Evolutionary conservation across 805 yeast genomes (phyloP).

Genomic region (Candida endomychidarum): DNA sequence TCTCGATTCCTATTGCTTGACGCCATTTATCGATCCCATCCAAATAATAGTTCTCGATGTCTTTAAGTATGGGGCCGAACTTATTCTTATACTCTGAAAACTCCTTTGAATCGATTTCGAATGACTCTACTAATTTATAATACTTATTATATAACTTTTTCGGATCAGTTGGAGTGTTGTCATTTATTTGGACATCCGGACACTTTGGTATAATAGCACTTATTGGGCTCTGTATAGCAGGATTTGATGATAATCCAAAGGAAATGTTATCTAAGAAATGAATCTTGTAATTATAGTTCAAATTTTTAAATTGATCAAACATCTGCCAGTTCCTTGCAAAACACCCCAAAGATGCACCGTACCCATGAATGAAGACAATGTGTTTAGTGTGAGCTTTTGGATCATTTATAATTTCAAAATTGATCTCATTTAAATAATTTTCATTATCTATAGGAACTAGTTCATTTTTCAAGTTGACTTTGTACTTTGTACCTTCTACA

Average conservation of each 20-base stretch:
- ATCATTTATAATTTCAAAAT: conserved; percentile 29
- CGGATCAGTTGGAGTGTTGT: conserved; percentile 26
- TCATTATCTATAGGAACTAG: conserved; percentile 23
- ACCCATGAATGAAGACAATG: conserved; percentile 56
- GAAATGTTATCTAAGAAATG: conserved; percentile 51
- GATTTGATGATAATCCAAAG: conserved; percentile 55
- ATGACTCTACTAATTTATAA: conserved; percentile 39
- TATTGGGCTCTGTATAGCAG: conserved; percentile 22
- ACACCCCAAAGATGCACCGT: conserved; percentile 56
- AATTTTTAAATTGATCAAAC: conserved; percentile 29
- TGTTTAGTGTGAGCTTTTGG: conserved; percentile 30
- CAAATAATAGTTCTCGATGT: conserved; percentile 56
- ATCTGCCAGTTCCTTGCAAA: conserved; percentile 53
- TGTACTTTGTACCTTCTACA: conserved; percentile 13
- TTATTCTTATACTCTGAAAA: conserved; percentile 31
- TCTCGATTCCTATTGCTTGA: conserved; percentile 41
- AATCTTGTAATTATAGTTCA: conserved; percentile 39
- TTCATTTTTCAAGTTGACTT: conserved; percentile 17
- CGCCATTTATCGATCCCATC: conserved; percentile 70
- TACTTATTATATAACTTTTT: conserved; percentile 37
- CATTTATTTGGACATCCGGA: conserved; percentile 27
- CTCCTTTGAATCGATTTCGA: conserved; percentile 24
- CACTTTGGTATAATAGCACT: conserved; percentile 20
- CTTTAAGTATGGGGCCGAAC: conserved; percentile 38
- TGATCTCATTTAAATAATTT: conserved; percentile 36